Evolutionary conservation across 2,329 filamentous ascomycete species (phyloP), one percentile per base, ranked within the genome.

Genomic region (Penicillium polonicum): DNA sequence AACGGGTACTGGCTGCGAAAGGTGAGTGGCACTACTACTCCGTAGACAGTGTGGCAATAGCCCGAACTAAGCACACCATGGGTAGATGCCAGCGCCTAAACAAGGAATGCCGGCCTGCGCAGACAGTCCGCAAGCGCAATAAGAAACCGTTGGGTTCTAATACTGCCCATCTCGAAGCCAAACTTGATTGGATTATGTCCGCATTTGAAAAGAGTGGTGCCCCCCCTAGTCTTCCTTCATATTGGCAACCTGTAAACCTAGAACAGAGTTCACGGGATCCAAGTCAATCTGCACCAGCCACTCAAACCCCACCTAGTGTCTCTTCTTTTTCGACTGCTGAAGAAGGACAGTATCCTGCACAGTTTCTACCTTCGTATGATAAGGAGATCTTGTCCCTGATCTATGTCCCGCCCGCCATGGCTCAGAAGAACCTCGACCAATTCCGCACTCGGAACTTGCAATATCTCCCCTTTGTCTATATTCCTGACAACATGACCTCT

Each of bases 81-180:
- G 15, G n/a, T 61, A 76, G 79, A 55, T 81, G 79, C 44, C 66
- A 74, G 48, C 75, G 78, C 5, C 65, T 80, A 1, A 71, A 72
- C 23, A 77, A 75, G 59, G 67, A 75, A 46, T 80, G 79, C 59
- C 67, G 70, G 19, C 74, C 77, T 12, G 73, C 76, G 9, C 63
- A 65, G 19, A 70, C 73, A n/a, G 66, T 60, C 13, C 60, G 65
- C 45, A 67, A 64, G 58, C 65, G 73, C 15, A 72, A 75, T 49
- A 72, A 66, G 43, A 70, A 66, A 19, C 59, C 58, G 10, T 52
- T 60, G 10, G 48, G 60, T 15, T 63, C 66, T 9, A 67, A 59
- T 45, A 67, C 63, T 8, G 62, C 66, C 5, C 62, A 68, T 25
- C 63, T 72, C 3, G 70, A 72, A 54, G 70, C 65, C 27, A 71